Evolutionary conservation across 2,329 filamentous ascomycete genomes (phyloP).

Genomic region (Ambrosiella beaveri): DNA sequence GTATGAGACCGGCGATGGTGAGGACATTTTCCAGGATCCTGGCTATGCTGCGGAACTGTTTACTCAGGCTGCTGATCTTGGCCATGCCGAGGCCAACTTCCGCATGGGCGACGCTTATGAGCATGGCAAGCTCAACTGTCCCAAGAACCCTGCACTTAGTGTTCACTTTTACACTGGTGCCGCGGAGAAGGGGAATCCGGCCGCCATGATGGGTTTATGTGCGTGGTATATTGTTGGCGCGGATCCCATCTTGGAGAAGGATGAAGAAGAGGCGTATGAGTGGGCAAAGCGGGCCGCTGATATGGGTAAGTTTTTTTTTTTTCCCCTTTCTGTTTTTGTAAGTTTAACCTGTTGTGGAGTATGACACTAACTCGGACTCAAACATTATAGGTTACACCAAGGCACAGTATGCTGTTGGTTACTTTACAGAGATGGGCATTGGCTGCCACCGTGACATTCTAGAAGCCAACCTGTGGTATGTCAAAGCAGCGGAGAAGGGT

Average conservation of each 20-base stretch:
- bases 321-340: not conserved
- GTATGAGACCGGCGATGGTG: constrained; percentile 85
- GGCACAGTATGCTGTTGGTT: constrained; percentile 88
- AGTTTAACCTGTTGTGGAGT: not conserved
- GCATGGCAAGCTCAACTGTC: constrained; percentile 73
- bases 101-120: constrained; percentile 95
- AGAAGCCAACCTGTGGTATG: constrained; percentile 96
- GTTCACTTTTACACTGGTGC: constrained; percentile 96
- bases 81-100: constrained; percentile 71
- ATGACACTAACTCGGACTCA: not conserved
- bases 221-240: constrained; percentile 98
- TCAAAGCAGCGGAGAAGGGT: constrained; percentile 80
- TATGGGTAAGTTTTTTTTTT: constrained; percentile 44
- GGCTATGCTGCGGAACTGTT: constrained; percentile 85
- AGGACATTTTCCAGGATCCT: constrained; percentile 83
- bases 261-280: constrained; percentile 90
- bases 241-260: constrained; percentile 78
- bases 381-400: constrained; percentile 38
- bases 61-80: constrained; percentile 82
- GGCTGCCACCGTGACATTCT: constrained; percentile 87
- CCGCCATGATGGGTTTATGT: constrained; percentile 95
- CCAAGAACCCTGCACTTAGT: constrained; percentile 76
- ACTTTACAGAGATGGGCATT: constrained; percentile 98
- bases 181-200: constrained; percentile 64
- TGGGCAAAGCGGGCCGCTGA: constrained; percentile 84